Conservation (phyloP, 352 stramenopile genomes). For the Pythium grandisporangium region DNA sequence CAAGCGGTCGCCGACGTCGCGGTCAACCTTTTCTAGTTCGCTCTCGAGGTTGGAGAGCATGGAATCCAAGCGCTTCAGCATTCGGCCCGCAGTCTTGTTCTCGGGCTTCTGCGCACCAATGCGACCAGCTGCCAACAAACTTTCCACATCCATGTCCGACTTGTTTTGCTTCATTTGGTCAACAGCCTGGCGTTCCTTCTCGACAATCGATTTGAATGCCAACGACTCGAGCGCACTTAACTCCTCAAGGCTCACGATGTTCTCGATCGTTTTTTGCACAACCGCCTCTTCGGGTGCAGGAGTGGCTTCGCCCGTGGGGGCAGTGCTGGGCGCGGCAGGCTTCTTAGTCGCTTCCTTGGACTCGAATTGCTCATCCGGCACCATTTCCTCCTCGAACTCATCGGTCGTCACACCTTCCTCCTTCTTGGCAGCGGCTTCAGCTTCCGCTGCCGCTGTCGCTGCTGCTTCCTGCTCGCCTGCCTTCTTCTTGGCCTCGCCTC, state of each 20-base stretch:
- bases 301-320: background rate
- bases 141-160: slow-evolving; percentile 85
- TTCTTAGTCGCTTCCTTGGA: background rate
- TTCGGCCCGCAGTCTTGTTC: slow-evolving; percentile 84
- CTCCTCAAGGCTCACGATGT: slow-evolving; percentile 77
- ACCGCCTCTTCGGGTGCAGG: background rate
- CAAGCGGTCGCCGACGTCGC: slow-evolving; percentile 96
- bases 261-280: slow-evolving; percentile 43
- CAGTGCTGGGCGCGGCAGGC: background rate
- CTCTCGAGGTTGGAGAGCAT: slow-evolving; percentile 94
- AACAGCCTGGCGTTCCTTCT: slow-evolving; percentile 79
- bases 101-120: slow-evolving; percentile 73
- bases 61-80: slow-evolving; percentile 89
- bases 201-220: slow-evolving; percentile 80
- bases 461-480: slow-evolving; percentile 55
- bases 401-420: background rate
- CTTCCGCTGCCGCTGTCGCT: slow-evolving; percentile 13
- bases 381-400: background rate
- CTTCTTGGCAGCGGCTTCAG: background rate
- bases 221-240: slow-evolving; percentile 75
- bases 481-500: slow-evolving; percentile 68
- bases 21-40: slow-evolving; percentile 92
- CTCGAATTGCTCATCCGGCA: background rate
- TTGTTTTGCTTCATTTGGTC: slow-evolving; percentile 85
- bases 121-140: slow-evolving; percentile 60